A percentile compares a stretch with the other conserved stretches of the same genome.
These are phyloP conservation scores for Diaporthe destruens DNA, from an alignment of 2,329 filamentous ascomycete species.

Conservation along the genomic window DNA sequence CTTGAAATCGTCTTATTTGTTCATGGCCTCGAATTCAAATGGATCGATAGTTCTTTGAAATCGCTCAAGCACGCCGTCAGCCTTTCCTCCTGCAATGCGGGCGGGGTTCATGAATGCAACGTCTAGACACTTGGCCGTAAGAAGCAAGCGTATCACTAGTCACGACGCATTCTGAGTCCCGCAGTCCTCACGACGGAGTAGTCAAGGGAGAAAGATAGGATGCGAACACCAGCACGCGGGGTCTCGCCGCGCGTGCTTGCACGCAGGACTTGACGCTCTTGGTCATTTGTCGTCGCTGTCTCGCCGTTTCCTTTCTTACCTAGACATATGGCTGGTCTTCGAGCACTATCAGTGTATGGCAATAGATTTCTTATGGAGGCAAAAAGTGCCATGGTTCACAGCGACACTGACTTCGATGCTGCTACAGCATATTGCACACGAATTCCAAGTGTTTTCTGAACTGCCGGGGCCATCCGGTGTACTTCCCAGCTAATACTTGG, in stretches of 20 bases:
- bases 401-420: background rate
- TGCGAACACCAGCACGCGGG: background rate
- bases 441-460: background rate
- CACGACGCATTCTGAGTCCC: no score
- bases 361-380: no score
- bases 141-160: background rate
- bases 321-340: no score
- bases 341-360: background rate
- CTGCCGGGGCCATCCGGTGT: background rate
- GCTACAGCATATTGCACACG: background rate
- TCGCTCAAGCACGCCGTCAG: background rate
- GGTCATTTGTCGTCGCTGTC: background rate
- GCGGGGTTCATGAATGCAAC: slow-evolving; percentile 22
- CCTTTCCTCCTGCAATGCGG: background rate
- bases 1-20: background rate
- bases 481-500: background rate
- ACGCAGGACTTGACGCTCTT: background rate
- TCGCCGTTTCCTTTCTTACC: background rate
- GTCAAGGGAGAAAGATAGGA: background rate
- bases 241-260: background rate
- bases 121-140: background rate
- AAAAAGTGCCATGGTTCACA: background rate
- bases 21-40: background rate
- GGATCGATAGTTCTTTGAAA: background rate
- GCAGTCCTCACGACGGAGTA: background rate